A percentile compares a stretch with the other conserved stretches of the same genome.
Evolutionary conservation across 768 basidiomycete genomes (phyloP).

Genomic region (Tulasnella sp.): DNA sequence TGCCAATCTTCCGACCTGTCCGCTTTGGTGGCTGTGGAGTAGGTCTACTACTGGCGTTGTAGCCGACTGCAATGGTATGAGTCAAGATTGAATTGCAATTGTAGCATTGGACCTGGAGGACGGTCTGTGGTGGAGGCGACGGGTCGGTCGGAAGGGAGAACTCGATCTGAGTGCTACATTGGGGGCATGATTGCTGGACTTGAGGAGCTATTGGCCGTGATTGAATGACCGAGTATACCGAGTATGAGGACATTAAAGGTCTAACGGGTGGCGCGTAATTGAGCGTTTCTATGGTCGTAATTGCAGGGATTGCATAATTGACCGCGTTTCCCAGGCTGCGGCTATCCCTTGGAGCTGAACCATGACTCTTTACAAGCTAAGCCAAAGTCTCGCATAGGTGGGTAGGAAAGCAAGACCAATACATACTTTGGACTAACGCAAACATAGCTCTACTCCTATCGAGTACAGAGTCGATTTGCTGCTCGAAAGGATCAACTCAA

Average conservation of each 20-base stretch:
- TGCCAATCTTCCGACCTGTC: constrained; percentile 73
- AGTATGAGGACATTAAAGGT: constrained; percentile 3
- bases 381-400: too few relatives aligned
- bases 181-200: constrained; percentile 20
- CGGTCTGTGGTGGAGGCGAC: constrained; percentile 16
- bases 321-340: constrained; percentile 3
- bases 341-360: not conserved
- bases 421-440: too few relatives aligned
- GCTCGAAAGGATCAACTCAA: too few relatives aligned
- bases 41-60: not conserved
- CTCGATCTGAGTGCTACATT: constrained; percentile 25
- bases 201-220: constrained; percentile 24
- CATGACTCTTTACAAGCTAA: too few relatives aligned
- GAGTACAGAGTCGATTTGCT: too few relatives aligned
- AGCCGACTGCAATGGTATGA: constrained; percentile 3
- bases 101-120: constrained; percentile 22
- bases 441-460: too few relatives aligned
- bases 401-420: too few relatives aligned
- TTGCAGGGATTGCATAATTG: not conserved
- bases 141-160: constrained; percentile 15
- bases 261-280: not conserved
- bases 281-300: not conserved
- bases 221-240: not conserved
- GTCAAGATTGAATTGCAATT: constrained; percentile 20
- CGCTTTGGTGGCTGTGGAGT: constrained; percentile 23